These are phyloP conservation scores for Alternaria gansuensis DNA, from an alignment of 2,329 filamentous ascomycete species.

Conservation along the genomic window DNA sequence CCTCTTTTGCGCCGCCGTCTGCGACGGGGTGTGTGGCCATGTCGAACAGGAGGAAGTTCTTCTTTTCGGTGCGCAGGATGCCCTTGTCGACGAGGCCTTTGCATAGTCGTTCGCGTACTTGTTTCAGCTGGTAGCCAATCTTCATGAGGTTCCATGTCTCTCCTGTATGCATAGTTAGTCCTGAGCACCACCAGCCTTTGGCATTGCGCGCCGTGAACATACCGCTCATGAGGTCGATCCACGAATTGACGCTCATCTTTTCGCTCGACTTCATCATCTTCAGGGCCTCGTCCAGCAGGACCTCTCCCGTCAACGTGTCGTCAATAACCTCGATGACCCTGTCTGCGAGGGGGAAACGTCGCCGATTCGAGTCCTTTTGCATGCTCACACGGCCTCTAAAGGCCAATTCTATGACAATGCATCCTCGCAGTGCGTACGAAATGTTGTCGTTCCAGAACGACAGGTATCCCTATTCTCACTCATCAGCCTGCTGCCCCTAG, in stretches of 20 bases:
- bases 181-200: conserved; percentile 5
- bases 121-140: conserved; percentile 99
- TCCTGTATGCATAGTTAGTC: conserved; percentile 64
- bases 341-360: conserved; percentile 92
- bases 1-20: conserved; percentile 95
- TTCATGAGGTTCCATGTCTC: conserved; percentile 99
- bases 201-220: conserved; percentile 39
- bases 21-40: conserved; percentile 99
- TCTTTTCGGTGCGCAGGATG: conserved; percentile 97
- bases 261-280: conserved; percentile 99
- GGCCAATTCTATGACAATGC: conserved; percentile 96
- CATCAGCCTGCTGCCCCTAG: conserved; percentile 31
- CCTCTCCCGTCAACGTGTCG: conserved; percentile 94
- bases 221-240: conserved; percentile 99
- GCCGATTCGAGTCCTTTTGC: conserved; percentile 93
- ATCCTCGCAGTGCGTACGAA: conserved; percentile 94
- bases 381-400: conserved; percentile 97
- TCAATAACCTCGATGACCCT: conserved; percentile 96
- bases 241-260: conserved; percentile 99
- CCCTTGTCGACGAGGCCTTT: conserved; percentile 99
- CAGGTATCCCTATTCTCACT: conserved; percentile 78
- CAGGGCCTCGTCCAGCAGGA: conserved; percentile 93
- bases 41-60: conserved; percentile 99
- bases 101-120: conserved; percentile 95
- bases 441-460: conserved; percentile 99